Conservation (phyloP, 1,284 basidiomycete species). For the Microbotryum scabiosae region DNA sequence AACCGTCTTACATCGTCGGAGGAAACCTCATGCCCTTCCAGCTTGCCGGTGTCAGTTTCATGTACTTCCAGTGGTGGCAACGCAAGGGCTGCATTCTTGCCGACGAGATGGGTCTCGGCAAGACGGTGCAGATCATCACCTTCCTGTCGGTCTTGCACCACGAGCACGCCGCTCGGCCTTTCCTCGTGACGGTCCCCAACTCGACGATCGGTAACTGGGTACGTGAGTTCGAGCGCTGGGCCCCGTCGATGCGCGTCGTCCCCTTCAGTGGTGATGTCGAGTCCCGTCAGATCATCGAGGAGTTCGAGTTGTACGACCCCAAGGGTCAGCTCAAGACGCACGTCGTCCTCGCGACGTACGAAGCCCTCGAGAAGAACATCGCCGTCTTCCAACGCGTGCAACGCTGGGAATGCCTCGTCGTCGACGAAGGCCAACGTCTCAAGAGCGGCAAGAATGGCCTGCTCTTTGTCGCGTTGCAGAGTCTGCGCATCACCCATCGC, state of each 20-base stretch:
- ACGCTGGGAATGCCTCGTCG: slow-evolving; percentile 84
- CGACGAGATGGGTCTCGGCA: slow-evolving; percentile 88
- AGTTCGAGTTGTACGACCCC: slow-evolving; percentile 70
- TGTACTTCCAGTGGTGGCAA: slow-evolving; percentile 71
- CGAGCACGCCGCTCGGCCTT: slow-evolving; percentile 59
- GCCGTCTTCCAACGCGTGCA: slow-evolving; percentile 68
- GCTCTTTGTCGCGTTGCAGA: slow-evolving; percentile 73
- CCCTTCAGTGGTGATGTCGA: slow-evolving; percentile 48
- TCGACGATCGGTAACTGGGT: slow-evolving; percentile 78
- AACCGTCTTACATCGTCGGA: slow-evolving; percentile 29
- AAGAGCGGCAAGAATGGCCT: slow-evolving; percentile 55
- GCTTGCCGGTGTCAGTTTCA: slow-evolving; percentile 89
- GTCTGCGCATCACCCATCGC: slow-evolving; percentile 68
- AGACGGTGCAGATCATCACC: slow-evolving; percentile 80
- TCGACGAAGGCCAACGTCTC: slow-evolving; percentile 67
- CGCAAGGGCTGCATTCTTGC: slow-evolving; percentile 85
- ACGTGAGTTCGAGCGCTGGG: slow-evolving; percentile 85
- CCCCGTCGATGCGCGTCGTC: slow-evolving; percentile 65
- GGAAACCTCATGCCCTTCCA: slow-evolving; percentile 41
- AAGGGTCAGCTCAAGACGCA: slow-evolving; percentile 35
- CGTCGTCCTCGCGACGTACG: slow-evolving; percentile 86
- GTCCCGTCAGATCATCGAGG: slow-evolving; percentile 66
- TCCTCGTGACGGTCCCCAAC: slow-evolving; percentile 86
- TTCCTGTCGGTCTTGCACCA: slow-evolving; percentile 70
- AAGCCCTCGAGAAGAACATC: slow-evolving; percentile 48